Base-by-base conservation (phyloP, 73 alveolate genomes). In the Durusdinium trenchii region DNA sequence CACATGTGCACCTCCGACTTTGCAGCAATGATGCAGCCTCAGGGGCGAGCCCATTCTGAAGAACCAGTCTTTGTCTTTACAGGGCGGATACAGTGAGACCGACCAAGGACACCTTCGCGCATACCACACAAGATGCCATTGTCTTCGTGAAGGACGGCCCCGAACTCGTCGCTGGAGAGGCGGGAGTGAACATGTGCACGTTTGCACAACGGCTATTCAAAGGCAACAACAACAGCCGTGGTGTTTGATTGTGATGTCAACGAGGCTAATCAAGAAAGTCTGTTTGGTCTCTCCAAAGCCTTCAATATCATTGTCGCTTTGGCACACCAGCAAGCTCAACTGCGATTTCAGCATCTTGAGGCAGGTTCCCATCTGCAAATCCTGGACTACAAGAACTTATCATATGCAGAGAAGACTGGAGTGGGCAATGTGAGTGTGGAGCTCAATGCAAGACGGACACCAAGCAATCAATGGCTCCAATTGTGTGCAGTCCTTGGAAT, bases 91-190 rank as follows among this genome's bases (percentile, higher is more conserved):
- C 18, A 62, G 43, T 26, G 76, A 35, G 40, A 62, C 14, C 43
- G 42, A 6, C 92, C n/a, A 6, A 91, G 98, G 98, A 91, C 67
- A 91, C 90, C 89, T 91, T 60, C 50, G 98, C 98, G 43, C 98
- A 91, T 48, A 91, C 98, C 75, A 91, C 98, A 12, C 98, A 91
- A 91, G 98, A 91, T 69, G 98, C 98, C 90, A 91, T 91, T 43
- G 85, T 91, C 78, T 91, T 91, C n/a, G 98, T 69, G 78, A 91
- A 71, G 89, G 47, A 67, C 38, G 98, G 98, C 28, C 76, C 98
- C 46, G 98, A 91, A 60, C 60, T 91, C 18, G 98, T 91, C 18
- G 98, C 98, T 30, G 98, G 98, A 6, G 78, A 67, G 90, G 89
- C 76, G 36, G 36, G 3, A 0, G 10, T 67, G 9, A 12, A n/a